Conservation (phyloP, 441 rosid species). For the Rhodomyrtus psidioides region DNA sequence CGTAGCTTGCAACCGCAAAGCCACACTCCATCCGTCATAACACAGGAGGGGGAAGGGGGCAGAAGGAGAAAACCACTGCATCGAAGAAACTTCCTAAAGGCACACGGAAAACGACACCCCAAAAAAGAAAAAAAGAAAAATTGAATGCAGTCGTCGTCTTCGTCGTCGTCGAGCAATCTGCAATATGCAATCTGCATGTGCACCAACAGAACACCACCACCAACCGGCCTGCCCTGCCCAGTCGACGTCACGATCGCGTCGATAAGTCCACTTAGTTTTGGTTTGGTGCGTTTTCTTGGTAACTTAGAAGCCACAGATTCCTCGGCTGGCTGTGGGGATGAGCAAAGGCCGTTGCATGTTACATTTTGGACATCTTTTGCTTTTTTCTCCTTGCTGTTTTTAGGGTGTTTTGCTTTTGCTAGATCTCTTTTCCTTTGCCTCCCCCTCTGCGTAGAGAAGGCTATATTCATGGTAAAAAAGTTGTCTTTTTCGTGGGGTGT, state of each 20-base stretch:
- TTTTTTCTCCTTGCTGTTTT: not conserved
- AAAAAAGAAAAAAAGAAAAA: not conserved
- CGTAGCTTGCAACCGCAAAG: not conserved
- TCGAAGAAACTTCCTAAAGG: not conserved
- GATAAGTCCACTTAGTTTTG: not conserved
- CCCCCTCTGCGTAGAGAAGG: not conserved
- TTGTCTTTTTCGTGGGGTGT: not conserved
- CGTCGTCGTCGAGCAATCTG: not conserved
- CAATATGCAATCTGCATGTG: not conserved
- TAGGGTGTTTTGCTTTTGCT: not conserved
- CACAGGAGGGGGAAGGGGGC: no score
- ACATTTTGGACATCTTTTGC: not conserved
- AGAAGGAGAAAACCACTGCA: not conserved
- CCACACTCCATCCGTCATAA: not conserved
- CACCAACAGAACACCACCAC: not conserved
- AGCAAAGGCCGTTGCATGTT: not conserved
- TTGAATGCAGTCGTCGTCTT: not conserved
- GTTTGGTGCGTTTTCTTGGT: not conserved
- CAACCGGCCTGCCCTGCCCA: not conserved
- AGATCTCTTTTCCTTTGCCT: not conserved
- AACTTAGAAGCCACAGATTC: not conserved
- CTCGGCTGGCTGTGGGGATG: not conserved
- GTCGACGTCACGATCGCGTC: not conserved
- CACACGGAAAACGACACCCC: not conserved
- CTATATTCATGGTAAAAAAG: not conserved